Base-by-base conservation (phyloP, 306 rosid species). In the Ochetophila trinervis region DNA sequence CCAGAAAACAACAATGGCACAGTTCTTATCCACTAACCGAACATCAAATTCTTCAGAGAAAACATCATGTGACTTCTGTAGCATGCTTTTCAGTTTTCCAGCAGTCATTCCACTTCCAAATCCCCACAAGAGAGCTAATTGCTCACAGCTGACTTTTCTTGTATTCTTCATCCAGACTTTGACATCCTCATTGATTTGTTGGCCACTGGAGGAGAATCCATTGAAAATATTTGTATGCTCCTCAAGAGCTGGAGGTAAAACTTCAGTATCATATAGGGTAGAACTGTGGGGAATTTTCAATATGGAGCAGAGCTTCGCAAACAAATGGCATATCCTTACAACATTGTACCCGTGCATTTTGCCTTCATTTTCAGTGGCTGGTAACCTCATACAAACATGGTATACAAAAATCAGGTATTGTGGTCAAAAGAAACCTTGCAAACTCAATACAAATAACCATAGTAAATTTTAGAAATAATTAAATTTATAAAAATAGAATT, bases 101-200 rank as follows among this genome's bases (percentile, higher is more conserved):
- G 96, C 89, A 9, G 91, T 92, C 69, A 69, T 65, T 16, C 88
- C 85, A 42, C 32, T 50, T 52, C 79, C 74, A 59, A 87, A 89
- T 74, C 95, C 96, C 98, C 98, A 89, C 68, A 89, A 47, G 85
- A 89, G 87, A 50, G 85, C 84, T 79, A 84, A 66, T 49, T 89
- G 74, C 57, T 75, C 77, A 54, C 80, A 73, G 62, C 69, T 80
- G 58, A 87, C 80, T 69, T 73, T 85, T 78, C 74, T 82, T 69
- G 81, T 36, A 21, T 67, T 78, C 47, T 75, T 79, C 47, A 74
- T 65, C 95, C 95, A 89, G 24, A 89, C 66, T 23, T 73, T 60
- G 37, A 92, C 22, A 51, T 77, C 75, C 19, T 30, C 82, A 10
- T 77, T 63, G 22, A 35, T 63, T 36, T 82, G 81, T 68, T 64